Evolutionary conservation across 495 filamentous ascomycete species (phyloP).

Genomic region (Penicillium verhagenii): DNA sequence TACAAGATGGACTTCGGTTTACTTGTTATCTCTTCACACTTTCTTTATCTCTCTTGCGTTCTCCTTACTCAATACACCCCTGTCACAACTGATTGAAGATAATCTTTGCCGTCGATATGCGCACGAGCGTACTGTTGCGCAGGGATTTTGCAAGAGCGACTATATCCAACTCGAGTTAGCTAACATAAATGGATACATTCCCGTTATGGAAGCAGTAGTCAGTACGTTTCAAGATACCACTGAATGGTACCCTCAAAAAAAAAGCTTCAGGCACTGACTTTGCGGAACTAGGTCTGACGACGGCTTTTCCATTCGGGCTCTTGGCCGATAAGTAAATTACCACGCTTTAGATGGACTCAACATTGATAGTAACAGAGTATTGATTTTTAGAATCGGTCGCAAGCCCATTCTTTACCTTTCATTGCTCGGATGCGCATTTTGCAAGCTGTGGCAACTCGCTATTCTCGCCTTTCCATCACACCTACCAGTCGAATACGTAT

Average conservation of each 20-base stretch:
- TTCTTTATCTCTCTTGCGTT: not conserved
- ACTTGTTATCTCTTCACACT: not conserved
- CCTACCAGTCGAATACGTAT: not conserved
- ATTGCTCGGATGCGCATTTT: not conserved
- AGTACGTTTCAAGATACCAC: not conserved
- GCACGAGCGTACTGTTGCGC: no score
- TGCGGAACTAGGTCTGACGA: not conserved
- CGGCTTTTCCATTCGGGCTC: not conserved
- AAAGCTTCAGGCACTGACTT: not conserved
- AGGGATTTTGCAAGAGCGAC: not conserved
- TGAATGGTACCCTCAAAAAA: not conserved
- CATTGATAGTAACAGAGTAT: not conserved
- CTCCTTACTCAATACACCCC: not conserved
- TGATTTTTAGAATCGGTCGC: not conserved
- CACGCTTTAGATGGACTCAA: not conserved
- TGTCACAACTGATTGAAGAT: conserved; percentile 1
- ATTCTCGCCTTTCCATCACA: not conserved
- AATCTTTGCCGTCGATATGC: not conserved
- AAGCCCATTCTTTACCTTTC: not conserved
- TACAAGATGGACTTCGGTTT: not conserved
- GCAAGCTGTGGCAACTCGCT: not conserved
- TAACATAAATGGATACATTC: not conserved
- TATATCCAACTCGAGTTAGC: not conserved
- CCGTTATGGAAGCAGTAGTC: not conserved
- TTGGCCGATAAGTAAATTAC: not conserved